phyloP scores from a whole-genome alignment of 192 early-diverging fungal species.

The Cladochytrium replicatum region DNA sequence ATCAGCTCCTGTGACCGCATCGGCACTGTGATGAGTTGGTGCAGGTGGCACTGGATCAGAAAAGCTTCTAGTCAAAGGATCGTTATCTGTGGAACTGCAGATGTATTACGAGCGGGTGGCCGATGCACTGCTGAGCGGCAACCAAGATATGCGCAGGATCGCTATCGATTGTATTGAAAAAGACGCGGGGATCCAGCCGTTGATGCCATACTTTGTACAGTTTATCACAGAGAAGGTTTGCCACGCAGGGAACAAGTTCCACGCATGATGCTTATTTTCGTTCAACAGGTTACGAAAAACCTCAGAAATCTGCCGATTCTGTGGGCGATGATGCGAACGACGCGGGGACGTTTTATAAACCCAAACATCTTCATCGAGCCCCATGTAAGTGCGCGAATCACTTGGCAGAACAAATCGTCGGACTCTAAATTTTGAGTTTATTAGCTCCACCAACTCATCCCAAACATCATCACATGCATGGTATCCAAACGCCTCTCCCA shows the following conservation, averaged over 20 bases:
- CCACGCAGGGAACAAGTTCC: no score
- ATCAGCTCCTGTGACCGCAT: constrained; percentile 12
- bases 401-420: no score
- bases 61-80: constrained; percentile 73
- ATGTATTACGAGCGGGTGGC: constrained; percentile 90
- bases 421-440: no score
- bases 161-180: constrained; percentile 73
- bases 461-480: constrained; percentile 83
- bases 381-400: constrained; percentile 74
- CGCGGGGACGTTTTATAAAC: constrained; percentile 72
- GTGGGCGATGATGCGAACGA: constrained; percentile 68
- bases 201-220: constrained; percentile 91
- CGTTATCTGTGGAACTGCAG: constrained; percentile 86
- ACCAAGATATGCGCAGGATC: constrained; percentile 55
- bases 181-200: constrained; percentile 90
- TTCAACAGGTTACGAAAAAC: constrained; percentile 60
- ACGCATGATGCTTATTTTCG: not conserved
- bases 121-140: constrained; percentile 58
- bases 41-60: constrained; percentile 8
- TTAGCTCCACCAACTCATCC: constrained; percentile 96
- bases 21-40: constrained; percentile 4
- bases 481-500: constrained; percentile 75
- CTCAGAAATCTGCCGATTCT: constrained; percentile 61
- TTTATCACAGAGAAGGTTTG: constrained; percentile 73
- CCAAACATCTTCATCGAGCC: constrained; percentile 86